Evolutionary conservation across 352 stramenopile species (phyloP).

Genomic region (Phytophthora quininea): DNA sequence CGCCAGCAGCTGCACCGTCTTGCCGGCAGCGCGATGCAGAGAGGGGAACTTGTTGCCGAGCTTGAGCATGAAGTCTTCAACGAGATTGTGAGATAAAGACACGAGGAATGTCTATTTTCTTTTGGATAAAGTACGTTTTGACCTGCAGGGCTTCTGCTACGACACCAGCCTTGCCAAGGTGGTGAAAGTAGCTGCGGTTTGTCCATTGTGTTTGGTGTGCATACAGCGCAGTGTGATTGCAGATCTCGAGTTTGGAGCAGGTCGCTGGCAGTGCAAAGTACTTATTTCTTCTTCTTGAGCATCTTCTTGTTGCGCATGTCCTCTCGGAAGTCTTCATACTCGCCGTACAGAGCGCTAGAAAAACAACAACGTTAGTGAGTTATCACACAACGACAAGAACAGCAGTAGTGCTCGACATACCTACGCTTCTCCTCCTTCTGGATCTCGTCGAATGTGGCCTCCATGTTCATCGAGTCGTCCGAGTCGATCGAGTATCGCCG

Average conservation of each 20-base stretch:
- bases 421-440: slow-evolving; percentile 88
- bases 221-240: neutral
- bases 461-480: slow-evolving; percentile 86
- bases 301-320: slow-evolving; percentile 87
- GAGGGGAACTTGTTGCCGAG: slow-evolving; percentile 23
- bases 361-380: slow-evolving; percentile 3
- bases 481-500: slow-evolving; percentile 81
- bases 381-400: neutral
- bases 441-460: slow-evolving; percentile 84
- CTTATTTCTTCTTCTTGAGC: slow-evolving; percentile 75
- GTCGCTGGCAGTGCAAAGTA: neutral
- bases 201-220: slow-evolving; percentile 3
- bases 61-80: slow-evolving; percentile 20
- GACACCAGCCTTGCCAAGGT: too few species aligned
- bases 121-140: neutral
- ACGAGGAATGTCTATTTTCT: neutral
- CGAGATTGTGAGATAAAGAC: neutral
- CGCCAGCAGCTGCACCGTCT: slow-evolving; percentile 39
- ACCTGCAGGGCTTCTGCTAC: neutral
- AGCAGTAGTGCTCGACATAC: slow-evolving; percentile 23
- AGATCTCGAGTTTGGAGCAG: neutral
- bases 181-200: neutral
- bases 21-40: slow-evolving; percentile 23
- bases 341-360: slow-evolving; percentile 67
- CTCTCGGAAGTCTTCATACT: slow-evolving; percentile 86